Conservation (phyloP, 129 eudicot species). For the Lonicera japonica region DNA sequence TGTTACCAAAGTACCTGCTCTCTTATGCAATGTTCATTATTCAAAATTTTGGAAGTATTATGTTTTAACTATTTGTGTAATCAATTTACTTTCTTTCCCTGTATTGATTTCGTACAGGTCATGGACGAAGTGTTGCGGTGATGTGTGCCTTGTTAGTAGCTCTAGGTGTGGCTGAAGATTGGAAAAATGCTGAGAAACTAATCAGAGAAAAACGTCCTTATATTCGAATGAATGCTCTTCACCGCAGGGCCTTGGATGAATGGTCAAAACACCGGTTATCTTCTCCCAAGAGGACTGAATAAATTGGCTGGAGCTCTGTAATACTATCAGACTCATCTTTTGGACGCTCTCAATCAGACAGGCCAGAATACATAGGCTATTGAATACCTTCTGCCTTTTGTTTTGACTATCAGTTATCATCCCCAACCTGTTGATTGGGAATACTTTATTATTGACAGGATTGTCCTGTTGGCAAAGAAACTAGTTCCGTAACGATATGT, state of each 20-base stretch:
- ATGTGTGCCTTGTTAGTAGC: conserved; percentile 82
- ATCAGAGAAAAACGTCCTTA: conserved; percentile 57
- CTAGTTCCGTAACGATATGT: background rate
- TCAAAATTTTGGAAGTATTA: no score
- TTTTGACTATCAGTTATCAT: background rate
- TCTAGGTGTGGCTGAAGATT: conserved; percentile 71
- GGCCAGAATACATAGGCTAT: background rate
- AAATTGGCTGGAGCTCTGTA: conserved; percentile 5
- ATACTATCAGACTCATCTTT: background rate
- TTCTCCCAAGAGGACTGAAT: conserved; percentile 29
- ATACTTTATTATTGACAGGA: background rate
- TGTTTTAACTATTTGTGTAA: no score
- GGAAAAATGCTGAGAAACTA: conserved; percentile 80
- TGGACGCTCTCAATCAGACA: conserved; percentile 4
- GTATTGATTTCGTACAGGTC: conserved; percentile 35
- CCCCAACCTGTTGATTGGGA: background rate
- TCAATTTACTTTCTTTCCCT: background rate
- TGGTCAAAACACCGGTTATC: conserved; percentile 76
- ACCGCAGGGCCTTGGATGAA: conserved; percentile 72
- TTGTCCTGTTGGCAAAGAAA: background rate
- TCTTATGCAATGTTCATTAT: background rate
- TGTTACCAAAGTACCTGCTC: background rate
- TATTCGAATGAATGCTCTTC: conserved; percentile 76
- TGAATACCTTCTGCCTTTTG: background rate
- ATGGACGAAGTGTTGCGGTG: conserved; percentile 88